Conservation (phyloP, 129 eudicot species). For the Helianthus annuus region HanXRQr2.0-SUNRISE NC_035447.2:9662781-9663280, state of each 20-base stretch:
- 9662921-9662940: constrained; percentile 83
- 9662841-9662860: constrained; percentile 81
- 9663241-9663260: too few species aligned
- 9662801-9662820: constrained; percentile 95
- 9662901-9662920: constrained; percentile 95
- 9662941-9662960: constrained; percentile 93
- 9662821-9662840: constrained; percentile 92
- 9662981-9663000: background rate
- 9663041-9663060: too few species aligned
- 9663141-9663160: too few species aligned
- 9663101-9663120: too few species aligned
- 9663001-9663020: too few species aligned
- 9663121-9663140: too few species aligned
- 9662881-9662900: constrained; percentile 86
- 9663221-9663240: too few species aligned
- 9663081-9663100: background rate
- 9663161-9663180: too few species aligned
- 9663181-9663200: too few species aligned
- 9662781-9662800: constrained; percentile 90
- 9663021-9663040: too few species aligned
- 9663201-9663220: too few species aligned
- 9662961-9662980: constrained; percentile 89
- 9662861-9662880: constrained; percentile 75
- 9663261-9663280: too few species aligned
- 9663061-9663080: background rate